Conservation (phyloP, 177 flowering plant genomes). For the Vitis hybrid region DNA sequence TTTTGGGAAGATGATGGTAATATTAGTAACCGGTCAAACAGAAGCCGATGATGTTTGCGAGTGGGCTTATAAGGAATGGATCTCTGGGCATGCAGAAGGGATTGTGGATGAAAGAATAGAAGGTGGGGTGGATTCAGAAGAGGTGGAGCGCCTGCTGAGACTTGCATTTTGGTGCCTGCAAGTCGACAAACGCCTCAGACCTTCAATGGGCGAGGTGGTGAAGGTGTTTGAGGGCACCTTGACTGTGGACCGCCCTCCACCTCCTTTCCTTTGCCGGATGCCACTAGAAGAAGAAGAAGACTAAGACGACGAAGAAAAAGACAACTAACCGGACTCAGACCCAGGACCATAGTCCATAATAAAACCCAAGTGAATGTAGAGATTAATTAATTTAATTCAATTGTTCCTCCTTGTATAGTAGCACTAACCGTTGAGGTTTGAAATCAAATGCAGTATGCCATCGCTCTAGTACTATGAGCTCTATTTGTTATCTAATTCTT, state of each 20-base stretch:
- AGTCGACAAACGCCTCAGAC: slow-evolving; percentile 44
- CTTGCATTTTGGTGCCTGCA: slow-evolving; percentile 79
- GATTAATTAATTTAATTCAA: neutral
- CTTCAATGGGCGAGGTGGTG: slow-evolving; percentile 73
- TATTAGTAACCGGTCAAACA: slow-evolving; percentile 34
- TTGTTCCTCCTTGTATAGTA: neutral
- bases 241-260: slow-evolving; percentile 67
- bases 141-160: slow-evolving; percentile 57
- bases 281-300: slow-evolving; percentile 11
- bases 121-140: slow-evolving; percentile 35
- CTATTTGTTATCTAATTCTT: no score
- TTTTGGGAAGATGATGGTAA: slow-evolving; percentile 58
- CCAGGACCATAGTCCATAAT: neutral
- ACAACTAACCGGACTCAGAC: slow-evolving; percentile 12
- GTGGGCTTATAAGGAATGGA: slow-evolving; percentile 59
- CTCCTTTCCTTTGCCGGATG: slow-evolving; percentile 30
- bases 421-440: no score
- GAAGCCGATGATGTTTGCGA: slow-evolving; percentile 19
- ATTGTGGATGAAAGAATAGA: slow-evolving; percentile 39
- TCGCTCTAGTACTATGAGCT: no score
- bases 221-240: slow-evolving; percentile 65
- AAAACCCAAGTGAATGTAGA: neutral
- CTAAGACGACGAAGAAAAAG: neutral
- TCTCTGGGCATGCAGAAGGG: slow-evolving; percentile 27
- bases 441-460: no score